Percentiles rank a stretch among this genome's conserved stretches.
Evolutionary conservation across 306 rosid species (phyloP).

Genomic region (Hippophae rhamnoides): DNA sequence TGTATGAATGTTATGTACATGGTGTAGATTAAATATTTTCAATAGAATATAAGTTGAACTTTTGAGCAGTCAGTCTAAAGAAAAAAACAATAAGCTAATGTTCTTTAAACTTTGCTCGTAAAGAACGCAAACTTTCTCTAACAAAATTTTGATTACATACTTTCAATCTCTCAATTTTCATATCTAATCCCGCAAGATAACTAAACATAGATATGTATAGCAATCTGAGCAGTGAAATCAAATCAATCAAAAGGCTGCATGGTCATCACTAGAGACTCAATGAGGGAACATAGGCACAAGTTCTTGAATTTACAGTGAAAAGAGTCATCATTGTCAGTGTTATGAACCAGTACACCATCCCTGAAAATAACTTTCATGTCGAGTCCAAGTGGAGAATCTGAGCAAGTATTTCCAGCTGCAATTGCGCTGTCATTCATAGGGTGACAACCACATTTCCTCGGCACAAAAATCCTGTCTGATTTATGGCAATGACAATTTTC

Average conservation of each 20-base stretch:
- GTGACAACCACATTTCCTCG: slow-evolving; percentile 65
- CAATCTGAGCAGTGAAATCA: slow-evolving; percentile 40
- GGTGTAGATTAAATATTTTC: slow-evolving; percentile 15
- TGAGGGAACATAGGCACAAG: slow-evolving; percentile 74
- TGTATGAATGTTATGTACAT: slow-evolving; percentile 24
- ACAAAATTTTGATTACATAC: slow-evolving; percentile 33
- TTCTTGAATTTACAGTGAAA: slow-evolving; percentile 81
- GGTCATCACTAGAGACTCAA: slow-evolving; percentile 47
- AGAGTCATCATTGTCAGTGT: slow-evolving; percentile 41
- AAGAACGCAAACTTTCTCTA: slow-evolving; percentile 9
- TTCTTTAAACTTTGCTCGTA: slow-evolving; percentile 8
- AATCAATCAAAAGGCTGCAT: slow-evolving; percentile 49
- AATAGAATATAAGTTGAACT: slow-evolving; percentile 4
- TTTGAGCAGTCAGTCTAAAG: slow-evolving; percentile 1
- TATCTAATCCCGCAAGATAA: slow-evolving; percentile 37
- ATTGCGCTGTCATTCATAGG: slow-evolving; percentile 20
- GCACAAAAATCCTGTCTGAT: slow-evolving; percentile 19
- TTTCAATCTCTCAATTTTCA: slow-evolving; percentile 20
- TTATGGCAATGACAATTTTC: slow-evolving; percentile 26
- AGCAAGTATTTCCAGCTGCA: slow-evolving; percentile 17
- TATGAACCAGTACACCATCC: slow-evolving; percentile 68
- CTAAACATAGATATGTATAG: slow-evolving; percentile 33
- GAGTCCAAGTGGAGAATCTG: slow-evolving; percentile 17
- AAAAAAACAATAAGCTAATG: background rate
- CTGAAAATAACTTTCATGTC: slow-evolving; percentile 55